Percentiles rank a stretch among this genome's conserved stretches.
phyloP scores from a whole-genome alignment of 2,329 filamentous ascomycete genomes.

The Phialophora expanda region DNA sequence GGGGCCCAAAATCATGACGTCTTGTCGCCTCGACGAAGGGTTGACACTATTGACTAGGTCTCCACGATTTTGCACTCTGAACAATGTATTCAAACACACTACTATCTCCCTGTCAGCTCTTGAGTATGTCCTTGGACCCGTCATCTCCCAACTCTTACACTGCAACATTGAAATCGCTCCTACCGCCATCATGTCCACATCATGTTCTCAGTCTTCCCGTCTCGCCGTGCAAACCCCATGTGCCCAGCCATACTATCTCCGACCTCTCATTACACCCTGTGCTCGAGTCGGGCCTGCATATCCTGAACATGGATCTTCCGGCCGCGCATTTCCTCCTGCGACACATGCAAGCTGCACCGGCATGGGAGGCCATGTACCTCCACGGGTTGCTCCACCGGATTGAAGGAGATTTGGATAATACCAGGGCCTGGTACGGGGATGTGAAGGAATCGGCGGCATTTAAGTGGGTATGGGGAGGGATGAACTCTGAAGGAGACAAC shows the following conservation, averaged over 20 bases:
- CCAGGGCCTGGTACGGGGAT: constrained; percentile 56
- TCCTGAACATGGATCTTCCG: constrained; percentile 58
- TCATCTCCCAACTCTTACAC: neutral
- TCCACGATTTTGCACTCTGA: neutral
- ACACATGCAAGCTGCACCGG: constrained; percentile 58
- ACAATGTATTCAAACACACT: neutral
- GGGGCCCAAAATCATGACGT: neutral
- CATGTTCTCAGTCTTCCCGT: constrained; percentile 19
- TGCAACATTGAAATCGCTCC: neutral
- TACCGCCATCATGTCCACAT: constrained; percentile 1
- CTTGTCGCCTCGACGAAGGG: neutral
- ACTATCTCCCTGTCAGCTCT: neutral
- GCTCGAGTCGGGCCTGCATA: constrained; percentile 57
- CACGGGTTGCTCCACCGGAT: constrained; percentile 58
- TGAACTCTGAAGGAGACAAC: neutral
- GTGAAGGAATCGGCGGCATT: constrained; percentile 48
- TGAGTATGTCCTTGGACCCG: neutral
- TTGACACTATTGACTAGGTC: neutral
- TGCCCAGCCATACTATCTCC: constrained; percentile 18
- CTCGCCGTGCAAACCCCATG: constrained; percentile 17
- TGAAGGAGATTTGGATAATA: constrained; percentile 58
- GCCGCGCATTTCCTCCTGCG: constrained; percentile 59
- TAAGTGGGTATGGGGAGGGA: constrained; percentile 43
- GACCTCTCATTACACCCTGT: constrained; percentile 52
- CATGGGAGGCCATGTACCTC: constrained; percentile 58